These are phyloP conservation scores for Macroventuria anomochaeta DNA, from an alignment of 2,329 filamentous ascomycete species.

Conservation along the genomic window DNA sequence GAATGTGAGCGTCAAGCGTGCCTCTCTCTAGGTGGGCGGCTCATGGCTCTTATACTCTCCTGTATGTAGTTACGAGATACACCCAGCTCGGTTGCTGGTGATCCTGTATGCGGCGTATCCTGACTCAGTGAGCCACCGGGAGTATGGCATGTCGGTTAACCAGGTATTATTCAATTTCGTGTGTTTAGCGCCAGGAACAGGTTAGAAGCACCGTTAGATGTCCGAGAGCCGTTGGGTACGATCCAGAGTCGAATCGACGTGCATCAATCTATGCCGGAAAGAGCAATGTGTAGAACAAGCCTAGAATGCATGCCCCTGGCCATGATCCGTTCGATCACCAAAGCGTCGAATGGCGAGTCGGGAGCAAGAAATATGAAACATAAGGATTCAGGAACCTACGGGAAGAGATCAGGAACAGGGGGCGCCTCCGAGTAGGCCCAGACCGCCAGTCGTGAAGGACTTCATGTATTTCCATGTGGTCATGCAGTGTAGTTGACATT, in stretches of 20 bases:
- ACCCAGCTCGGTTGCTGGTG: conserved; percentile 30
- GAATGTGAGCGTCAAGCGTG: conserved; percentile 43
- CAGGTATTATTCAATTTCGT: conserved; percentile 23
- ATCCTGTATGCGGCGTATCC: conserved; percentile 18
- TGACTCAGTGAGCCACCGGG: conserved; percentile 24
- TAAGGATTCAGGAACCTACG: conserved; percentile 4
- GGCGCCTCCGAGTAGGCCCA: not conserved
- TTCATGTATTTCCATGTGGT: conserved; percentile 10
- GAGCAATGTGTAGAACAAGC: conserved; percentile 9
- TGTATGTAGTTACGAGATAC: conserved; percentile 5
- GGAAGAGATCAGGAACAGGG: conserved; percentile 8
- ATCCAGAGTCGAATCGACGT: not conserved
- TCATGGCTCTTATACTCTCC: conserved; percentile 31
- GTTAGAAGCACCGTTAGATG: conserved; percentile 24
- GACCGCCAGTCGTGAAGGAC: conserved; percentile 1
- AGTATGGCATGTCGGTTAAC: conserved; percentile 17
- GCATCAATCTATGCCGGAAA: conserved; percentile 7
- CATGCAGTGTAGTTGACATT: not conserved
- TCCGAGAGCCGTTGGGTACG: conserved; percentile 22
- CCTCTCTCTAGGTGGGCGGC: conserved; percentile 16
- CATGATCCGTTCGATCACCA: conserved; percentile 6
- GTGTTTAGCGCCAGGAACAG: conserved; percentile 18
- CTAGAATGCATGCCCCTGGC: conserved; percentile 13
- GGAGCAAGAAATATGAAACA: conserved; percentile 11
- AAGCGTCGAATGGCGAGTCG: conserved; percentile 4